Evolutionary conservation across 164 flowering plant species (phyloP).

Genomic region (Berberis thunbergii): DNA sequence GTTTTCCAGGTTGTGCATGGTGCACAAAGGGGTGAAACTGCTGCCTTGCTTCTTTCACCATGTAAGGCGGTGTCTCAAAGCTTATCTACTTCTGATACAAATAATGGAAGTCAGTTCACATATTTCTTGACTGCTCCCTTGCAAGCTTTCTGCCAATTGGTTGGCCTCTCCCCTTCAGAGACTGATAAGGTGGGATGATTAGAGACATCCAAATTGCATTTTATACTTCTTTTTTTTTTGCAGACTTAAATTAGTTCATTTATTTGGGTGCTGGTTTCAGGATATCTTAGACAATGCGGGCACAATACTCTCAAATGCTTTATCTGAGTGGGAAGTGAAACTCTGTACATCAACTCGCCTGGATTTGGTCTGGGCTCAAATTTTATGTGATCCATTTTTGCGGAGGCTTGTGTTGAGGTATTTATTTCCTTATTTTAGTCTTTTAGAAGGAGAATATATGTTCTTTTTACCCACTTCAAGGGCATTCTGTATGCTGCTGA

Average conservation of each 20-base stretch:
- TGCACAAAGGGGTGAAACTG: constrained; percentile 84
- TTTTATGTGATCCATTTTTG: constrained; percentile 76
- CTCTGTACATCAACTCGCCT: constrained; percentile 59
- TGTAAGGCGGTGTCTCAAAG: constrained; percentile 39
- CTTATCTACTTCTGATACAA: constrained; percentile 30
- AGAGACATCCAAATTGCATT: not conserved
- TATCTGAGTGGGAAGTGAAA: constrained; percentile 75
- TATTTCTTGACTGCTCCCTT: constrained; percentile 86
- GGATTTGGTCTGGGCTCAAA: constrained; percentile 90
- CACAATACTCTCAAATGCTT: constrained; percentile 48
- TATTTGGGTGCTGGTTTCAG: constrained; percentile 28
- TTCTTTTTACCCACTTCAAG: not conserved
- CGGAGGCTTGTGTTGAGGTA: constrained; percentile 87
- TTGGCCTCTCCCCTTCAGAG: constrained; percentile 43
- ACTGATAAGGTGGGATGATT: constrained; percentile 42
- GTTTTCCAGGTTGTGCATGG: constrained; percentile 74
- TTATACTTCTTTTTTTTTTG: not conserved
- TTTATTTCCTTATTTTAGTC: not conserved
- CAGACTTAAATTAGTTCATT: constrained; percentile 2
- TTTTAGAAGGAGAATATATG: not conserved
- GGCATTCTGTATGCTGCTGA: not conserved
- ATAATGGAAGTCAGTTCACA: constrained; percentile 82
- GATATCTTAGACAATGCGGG: constrained; percentile 53
- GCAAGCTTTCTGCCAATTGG: constrained; percentile 77
- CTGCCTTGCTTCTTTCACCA: constrained; percentile 84